Conservation (phyloP, 768 basidiomycete species). For the Mycena filopes region DNA sequence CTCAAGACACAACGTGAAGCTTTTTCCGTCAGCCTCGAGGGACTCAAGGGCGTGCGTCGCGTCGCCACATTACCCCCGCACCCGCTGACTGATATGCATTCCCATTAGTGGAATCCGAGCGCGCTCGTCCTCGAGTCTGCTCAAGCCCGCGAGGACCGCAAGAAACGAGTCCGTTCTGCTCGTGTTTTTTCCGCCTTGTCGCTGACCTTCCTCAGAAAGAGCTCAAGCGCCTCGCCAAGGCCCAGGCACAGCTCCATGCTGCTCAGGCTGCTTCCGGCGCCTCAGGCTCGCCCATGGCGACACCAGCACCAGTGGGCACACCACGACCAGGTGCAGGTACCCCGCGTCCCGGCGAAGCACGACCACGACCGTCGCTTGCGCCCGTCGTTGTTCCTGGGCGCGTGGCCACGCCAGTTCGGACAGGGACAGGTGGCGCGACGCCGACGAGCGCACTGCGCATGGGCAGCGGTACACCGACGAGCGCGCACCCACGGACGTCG, state of each 20-base stretch:
- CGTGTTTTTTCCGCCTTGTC: neutral
- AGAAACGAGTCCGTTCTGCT: conserved; percentile 69
- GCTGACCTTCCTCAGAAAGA: conserved; percentile 65
- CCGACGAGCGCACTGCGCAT: conserved; percentile 35
- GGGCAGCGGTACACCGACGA: conserved; percentile 43
- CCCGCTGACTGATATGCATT: conserved; percentile 24
- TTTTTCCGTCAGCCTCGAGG: conserved; percentile 77
- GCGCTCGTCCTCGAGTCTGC: conserved; percentile 72
- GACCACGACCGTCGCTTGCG: conserved; percentile 33
- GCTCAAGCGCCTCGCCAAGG: conserved; percentile 73
- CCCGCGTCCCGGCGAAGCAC: conserved; percentile 47
- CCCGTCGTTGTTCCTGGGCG: conserved; percentile 33
- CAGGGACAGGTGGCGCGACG: conserved; percentile 34
- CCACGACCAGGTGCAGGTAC: conserved; percentile 40
- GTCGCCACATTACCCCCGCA: conserved; percentile 23
- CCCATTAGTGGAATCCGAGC: conserved; percentile 71
- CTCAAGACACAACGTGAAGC: conserved; percentile 74
- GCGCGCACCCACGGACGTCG: conserved; percentile 38
- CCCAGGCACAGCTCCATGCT: conserved; percentile 52
- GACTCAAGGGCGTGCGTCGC: conserved; percentile 74
- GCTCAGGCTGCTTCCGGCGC: conserved; percentile 39
- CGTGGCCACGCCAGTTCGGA: conserved; percentile 38
- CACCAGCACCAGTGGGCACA: conserved; percentile 28
- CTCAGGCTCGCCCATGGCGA: conserved; percentile 42
- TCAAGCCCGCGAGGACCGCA: conserved; percentile 81